phyloP scores from a whole-genome alignment of 2,329 filamentous ascomycete genomes.

The Aureobasidium sp. region DNA sequence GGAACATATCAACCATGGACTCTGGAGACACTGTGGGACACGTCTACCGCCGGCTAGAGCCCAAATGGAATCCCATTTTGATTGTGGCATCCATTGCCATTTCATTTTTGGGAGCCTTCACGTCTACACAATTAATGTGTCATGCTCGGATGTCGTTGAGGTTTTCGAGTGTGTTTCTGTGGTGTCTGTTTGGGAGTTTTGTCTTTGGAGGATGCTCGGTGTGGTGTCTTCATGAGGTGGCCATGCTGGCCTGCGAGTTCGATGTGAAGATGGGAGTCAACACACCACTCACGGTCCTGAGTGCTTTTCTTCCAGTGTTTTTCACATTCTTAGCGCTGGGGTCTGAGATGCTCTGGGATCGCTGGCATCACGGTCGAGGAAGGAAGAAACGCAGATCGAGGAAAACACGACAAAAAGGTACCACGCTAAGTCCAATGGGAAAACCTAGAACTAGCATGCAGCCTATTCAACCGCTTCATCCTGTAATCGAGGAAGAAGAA shows the following conservation, averaged over 20 bases:
- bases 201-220: slow-evolving; percentile 31
- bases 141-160: slow-evolving; percentile 27
- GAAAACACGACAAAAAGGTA: not conserved
- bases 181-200: slow-evolving; percentile 26
- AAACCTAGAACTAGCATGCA: not conserved
- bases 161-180: slow-evolving; percentile 26
- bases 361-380: slow-evolving; percentile 19
- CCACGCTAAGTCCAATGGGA: not conserved
- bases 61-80: slow-evolving; percentile 25
- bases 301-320: slow-evolving; percentile 18
- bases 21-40: not conserved
- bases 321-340: slow-evolving; percentile 22
- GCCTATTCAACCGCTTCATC: not conserved
- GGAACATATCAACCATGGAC: not conserved
- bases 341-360: slow-evolving; percentile 26
- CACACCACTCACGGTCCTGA: slow-evolving; percentile 24
- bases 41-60: slow-evolving; percentile 16
- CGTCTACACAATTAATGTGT: slow-evolving; percentile 30
- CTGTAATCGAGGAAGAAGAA: slow-evolving; percentile 4
- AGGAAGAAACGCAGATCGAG: slow-evolving; percentile 10
- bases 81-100: slow-evolving; percentile 29
- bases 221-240: slow-evolving; percentile 30
- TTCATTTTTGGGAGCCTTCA: slow-evolving; percentile 29
- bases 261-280: slow-evolving; percentile 28
- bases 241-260: slow-evolving; percentile 30